A percentile compares a stretch with the other conserved stretches of the same genome.
These are phyloP conservation scores for Solanum aculeatissimum DNA, from an alignment of 305 asterid genomes.

Conservation along the genomic window DNA sequence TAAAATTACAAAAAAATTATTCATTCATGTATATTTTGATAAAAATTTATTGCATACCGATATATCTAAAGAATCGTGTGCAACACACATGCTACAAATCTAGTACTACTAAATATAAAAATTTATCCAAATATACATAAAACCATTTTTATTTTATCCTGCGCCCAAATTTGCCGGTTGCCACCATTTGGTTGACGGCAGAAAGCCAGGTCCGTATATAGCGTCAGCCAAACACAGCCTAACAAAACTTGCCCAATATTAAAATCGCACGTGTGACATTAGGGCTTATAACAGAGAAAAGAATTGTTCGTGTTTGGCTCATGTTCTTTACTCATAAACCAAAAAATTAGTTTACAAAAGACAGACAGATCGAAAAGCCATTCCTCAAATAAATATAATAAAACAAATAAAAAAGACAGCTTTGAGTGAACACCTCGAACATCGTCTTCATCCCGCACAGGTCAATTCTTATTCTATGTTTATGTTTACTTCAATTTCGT, in stretches of 20 bases:
- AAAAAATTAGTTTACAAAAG: neutral
- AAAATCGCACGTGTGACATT: conserved; percentile 8
- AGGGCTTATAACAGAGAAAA: conserved; percentile 1
- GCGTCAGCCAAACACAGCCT: conserved; percentile 9
- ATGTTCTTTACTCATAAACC: conserved; percentile 8
- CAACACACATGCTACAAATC: too few relatives aligned
- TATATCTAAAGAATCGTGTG: too few relatives aligned
- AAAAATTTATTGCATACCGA: too few relatives aligned
- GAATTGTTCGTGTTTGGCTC: conserved; percentile 32
- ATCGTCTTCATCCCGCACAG: conserved; percentile 21
- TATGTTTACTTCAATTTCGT: conserved; percentile 10
- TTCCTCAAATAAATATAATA: conserved; percentile 2
- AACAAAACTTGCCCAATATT: neutral
- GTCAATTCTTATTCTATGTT: conserved; percentile 17
- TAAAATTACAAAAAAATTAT: too few relatives aligned
- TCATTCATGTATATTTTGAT: too few relatives aligned
- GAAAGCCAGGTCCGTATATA: neutral
- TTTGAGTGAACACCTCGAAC: conserved; percentile 19
- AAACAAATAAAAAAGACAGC: conserved; percentile 8
- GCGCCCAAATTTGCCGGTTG: neutral
- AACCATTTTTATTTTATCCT: neutral
- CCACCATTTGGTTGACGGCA: neutral
- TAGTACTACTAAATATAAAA: neutral
- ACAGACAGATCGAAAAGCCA: neutral
- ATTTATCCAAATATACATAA: neutral